Conservation (phyloP, 495 filamentous ascomycete genomes). For the Diplogelasinospora grovesii region DNA sequence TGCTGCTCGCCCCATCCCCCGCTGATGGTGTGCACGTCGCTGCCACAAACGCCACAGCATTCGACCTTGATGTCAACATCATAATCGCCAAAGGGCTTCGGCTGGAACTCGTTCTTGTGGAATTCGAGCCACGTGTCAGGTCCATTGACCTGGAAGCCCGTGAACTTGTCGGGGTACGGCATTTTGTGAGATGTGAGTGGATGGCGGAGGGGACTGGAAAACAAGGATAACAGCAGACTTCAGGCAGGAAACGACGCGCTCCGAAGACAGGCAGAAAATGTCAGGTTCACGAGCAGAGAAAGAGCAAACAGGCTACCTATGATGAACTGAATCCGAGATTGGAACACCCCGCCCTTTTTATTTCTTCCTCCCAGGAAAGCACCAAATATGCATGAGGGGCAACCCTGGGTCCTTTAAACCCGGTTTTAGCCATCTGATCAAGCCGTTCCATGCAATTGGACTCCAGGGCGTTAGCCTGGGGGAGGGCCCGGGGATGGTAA, state of each 20-base stretch:
- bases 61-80: conserved; percentile 52
- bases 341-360: conserved; percentile 9
- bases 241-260: too few species aligned
- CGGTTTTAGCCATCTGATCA: conserved; percentile 3
- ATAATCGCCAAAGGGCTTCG: conserved; percentile 53
- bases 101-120: conserved; percentile 50
- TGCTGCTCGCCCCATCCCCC: conserved; percentile 50
- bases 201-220: background rate
- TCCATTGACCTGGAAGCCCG: conserved; percentile 50
- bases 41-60: conserved; percentile 51
- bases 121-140: conserved; percentile 46
- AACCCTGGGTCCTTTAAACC: background rate
- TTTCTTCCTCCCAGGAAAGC: background rate
- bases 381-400: conserved; percentile 1
- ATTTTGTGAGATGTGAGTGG: conserved; percentile 11
- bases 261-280: background rate
- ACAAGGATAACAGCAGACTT: background rate
- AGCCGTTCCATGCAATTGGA: too few species aligned
- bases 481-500: too few species aligned
- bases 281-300: too few species aligned
- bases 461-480: too few species aligned
- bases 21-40: conserved; percentile 50
- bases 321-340: background rate
- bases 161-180: conserved; percentile 36
- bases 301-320: too few species aligned